These are phyloP conservation scores for Mycosphaerelloides madeirae DNA, from an alignment of 2,329 filamentous ascomycete genomes.

Conservation along the genomic window DNA sequence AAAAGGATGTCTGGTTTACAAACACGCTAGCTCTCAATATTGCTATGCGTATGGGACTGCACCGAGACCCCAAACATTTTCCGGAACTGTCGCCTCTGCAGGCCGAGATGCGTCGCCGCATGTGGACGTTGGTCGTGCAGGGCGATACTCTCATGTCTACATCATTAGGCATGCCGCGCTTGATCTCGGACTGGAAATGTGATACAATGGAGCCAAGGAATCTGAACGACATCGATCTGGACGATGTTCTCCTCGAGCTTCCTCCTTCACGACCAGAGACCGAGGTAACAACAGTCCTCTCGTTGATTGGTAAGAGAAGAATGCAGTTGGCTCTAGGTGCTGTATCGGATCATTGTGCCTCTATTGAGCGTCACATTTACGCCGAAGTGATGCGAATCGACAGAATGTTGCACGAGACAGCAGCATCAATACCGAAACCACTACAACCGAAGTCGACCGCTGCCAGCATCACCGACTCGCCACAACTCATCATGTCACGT, in stretches of 20 bases:
- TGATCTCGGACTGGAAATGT: constrained; percentile 1
- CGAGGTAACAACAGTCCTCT: constrained; percentile 1
- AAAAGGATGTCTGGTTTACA: constrained; percentile 2
- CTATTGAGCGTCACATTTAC: not conserved
- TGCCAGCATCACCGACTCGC: not conserved
- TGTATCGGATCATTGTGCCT: not conserved
- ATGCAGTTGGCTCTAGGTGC: not conserved
- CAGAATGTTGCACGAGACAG: not conserved
- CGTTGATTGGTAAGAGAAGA: not conserved
- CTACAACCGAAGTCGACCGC: not conserved
- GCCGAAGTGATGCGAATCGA: not conserved
- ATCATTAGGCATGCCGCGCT: constrained; percentile 5
- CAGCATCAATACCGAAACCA: not conserved
- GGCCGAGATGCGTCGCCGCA: constrained; percentile 5
- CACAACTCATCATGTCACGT: constrained; percentile 1
- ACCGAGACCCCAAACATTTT: constrained; percentile 6
- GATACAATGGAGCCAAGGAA: constrained; percentile 2
- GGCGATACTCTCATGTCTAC: constrained; percentile 3
- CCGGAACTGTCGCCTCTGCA: not conserved
- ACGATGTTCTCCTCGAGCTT: not conserved
- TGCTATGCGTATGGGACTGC: constrained; percentile 6
- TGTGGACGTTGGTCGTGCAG: constrained; percentile 2
- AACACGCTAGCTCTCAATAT: constrained; percentile 1
- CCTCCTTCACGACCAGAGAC: constrained; percentile 1
- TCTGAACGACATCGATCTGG: not conserved